Conservation (phyloP, 2,329 filamentous ascomycete species). For the Penicillium psychrosexuale region DNA sequence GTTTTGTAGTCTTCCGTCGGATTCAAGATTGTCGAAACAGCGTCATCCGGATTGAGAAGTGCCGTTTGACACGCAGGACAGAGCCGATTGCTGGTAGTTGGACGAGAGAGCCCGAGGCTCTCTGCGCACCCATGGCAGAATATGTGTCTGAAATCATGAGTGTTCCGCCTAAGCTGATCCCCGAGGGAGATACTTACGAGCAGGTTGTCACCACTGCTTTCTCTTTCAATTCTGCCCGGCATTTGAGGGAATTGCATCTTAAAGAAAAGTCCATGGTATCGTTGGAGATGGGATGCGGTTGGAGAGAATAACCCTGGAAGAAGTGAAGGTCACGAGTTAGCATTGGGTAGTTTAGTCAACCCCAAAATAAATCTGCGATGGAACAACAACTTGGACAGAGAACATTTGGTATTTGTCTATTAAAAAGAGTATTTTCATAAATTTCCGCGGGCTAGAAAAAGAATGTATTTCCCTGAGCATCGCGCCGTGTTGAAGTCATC, state of each 20-base stretch:
- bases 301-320: slow-evolving; percentile 1
- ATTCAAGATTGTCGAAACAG: slow-evolving; percentile 66
- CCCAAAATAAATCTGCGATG: not conserved
- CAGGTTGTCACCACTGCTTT: slow-evolving; percentile 84
- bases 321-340: slow-evolving; percentile 11
- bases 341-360: not conserved
- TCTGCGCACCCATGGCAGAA: slow-evolving; percentile 77
- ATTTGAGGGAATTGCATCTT: slow-evolving; percentile 77
- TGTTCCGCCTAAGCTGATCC: not conserved
- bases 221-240: slow-evolving; percentile 65
- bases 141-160: slow-evolving; percentile 62
- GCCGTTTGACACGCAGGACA: slow-evolving; percentile 75
- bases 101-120: slow-evolving; percentile 58
- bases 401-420: slow-evolving; percentile 8
- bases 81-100: slow-evolving; percentile 51
- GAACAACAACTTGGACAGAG: not conserved
- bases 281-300: slow-evolving; percentile 8
- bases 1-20: slow-evolving; percentile 89
- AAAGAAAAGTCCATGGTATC: slow-evolving; percentile 67
- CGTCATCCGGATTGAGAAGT: slow-evolving; percentile 71
- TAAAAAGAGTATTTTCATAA: slow-evolving; percentile 14
- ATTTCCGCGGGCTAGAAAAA: slow-evolving; percentile 60
- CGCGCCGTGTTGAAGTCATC: slow-evolving; percentile 71
- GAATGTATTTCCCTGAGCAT: slow-evolving; percentile 86
- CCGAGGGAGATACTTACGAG: slow-evolving; percentile 54